These are phyloP conservation scores for Pseudozyma flocculosa DNA, from an alignment of 1,284 basidiomycete species.

Conservation along the genomic window DNA sequence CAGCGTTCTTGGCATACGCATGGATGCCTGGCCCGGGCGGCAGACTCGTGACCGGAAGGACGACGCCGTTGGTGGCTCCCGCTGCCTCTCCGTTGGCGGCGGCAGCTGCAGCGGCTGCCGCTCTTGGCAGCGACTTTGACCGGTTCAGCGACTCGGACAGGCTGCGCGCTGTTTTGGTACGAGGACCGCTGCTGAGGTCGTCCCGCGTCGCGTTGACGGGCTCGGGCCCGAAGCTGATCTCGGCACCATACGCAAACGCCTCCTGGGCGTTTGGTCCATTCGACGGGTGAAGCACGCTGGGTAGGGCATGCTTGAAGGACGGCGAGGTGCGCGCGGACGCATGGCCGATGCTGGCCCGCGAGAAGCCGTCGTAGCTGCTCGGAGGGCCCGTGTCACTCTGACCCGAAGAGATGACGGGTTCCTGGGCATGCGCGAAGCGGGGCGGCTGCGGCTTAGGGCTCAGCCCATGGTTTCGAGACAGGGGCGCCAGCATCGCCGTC, in stretches of 20 bases:
- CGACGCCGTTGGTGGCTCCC: background rate
- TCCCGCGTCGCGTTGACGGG: constrained; percentile 18
- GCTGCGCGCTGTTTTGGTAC: constrained; percentile 34
- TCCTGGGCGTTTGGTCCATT: constrained; percentile 24
- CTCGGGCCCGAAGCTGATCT: constrained; percentile 42
- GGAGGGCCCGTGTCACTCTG: constrained; percentile 36
- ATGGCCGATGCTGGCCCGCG: constrained; percentile 26
- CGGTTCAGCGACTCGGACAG: constrained; percentile 43
- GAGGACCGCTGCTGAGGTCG: constrained; percentile 20
- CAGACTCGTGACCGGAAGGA: background rate
- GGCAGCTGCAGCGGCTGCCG: constrained; percentile 1
- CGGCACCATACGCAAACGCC: constrained; percentile 43
- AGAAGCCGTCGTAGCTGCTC: constrained; percentile 8
- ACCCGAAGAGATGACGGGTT: constrained; percentile 26
- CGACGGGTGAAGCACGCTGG: constrained; percentile 10
- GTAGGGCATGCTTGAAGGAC: constrained; percentile 34
- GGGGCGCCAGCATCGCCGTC: constrained; percentile 51
- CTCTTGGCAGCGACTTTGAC: constrained; percentile 39
- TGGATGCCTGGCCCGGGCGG: too few relatives aligned
- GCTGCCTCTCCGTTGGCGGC: background rate
- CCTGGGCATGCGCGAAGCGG: constrained; percentile 10
- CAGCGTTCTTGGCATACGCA: background rate
- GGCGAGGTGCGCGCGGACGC: constrained; percentile 41
- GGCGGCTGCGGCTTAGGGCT: constrained; percentile 38
- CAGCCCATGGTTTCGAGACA: constrained; percentile 47